Base-by-base conservation (phyloP, 2,329 filamentous ascomycete species). In the Aspergillus sp. region DNA sequence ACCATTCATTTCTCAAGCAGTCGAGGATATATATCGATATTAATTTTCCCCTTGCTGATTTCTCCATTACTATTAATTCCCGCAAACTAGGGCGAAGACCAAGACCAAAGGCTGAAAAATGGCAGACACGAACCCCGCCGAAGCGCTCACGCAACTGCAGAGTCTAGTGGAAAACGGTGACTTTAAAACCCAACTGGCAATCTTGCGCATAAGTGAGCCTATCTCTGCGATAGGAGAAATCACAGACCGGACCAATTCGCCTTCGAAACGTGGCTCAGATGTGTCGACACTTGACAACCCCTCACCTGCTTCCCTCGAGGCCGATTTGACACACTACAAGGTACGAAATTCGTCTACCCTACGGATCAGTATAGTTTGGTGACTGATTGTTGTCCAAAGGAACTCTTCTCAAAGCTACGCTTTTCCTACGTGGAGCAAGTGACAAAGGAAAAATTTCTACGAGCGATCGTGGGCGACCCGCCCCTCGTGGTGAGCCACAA, bases 361-460 rank as follows among this genome's bases (percentile, higher is more conserved):
- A 19, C 19, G 19, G 19, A 19, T 19, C 19, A 19, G 19, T 2
- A 19, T 19, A 13, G 11, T 7, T 11, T 35, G 33, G 11, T 35
- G 12, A 35, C 19, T 10, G 33, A 35, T 35, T 10, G 31, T 9
- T 31, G 27, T 10, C 6, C 6, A 27, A 52, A 82, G 70, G 90
- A 96, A 68, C 80, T 97, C 13, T 98, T 97, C 68, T 86, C 89
- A 34, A 97, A 98, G 71, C 78, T 97, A 33, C 88, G 91, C 56
- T 97, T 97, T 74, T 94, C 88, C 52, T 97, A 97, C 69, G 86
- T 96, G 56, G 93, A 98, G 69, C 93, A 97, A 73, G 90, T 97
- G 50, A 97, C 91, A 36, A 98, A 97, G 70, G 93, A 98, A 66
- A 95, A 95, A 61, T 97, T 96, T 67, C 84, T 98, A 43, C 88